Percentiles rank a stretch among this genome's conserved stretches.
Conservation (phyloP, 2,329 filamentous ascomycete species). For the Neonectria punicea region DNA sequence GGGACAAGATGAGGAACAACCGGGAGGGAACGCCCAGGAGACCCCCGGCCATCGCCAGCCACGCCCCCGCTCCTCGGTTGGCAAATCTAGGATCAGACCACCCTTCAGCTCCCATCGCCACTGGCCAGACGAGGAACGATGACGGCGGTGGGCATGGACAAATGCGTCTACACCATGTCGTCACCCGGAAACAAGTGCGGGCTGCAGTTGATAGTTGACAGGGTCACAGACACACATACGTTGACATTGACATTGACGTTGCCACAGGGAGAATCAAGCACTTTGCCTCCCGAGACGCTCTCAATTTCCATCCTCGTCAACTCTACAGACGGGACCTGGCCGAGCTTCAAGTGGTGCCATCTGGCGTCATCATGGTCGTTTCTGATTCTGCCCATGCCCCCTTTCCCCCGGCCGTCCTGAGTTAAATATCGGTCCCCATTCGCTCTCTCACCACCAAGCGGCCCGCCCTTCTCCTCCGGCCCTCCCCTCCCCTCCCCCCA, state of each 20-base stretch:
- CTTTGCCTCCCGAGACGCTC: too few species aligned
- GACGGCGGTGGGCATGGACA: constrained; percentile 11
- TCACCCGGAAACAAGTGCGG: constrained; percentile 2
- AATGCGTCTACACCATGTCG: constrained; percentile 7
- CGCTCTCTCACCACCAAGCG: constrained; percentile 21
- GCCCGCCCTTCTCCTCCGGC: constrained; percentile 20
- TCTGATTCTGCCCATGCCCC: constrained; percentile 15
- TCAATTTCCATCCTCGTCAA: not conserved
- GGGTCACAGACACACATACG: not conserved
- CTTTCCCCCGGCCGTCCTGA: constrained; percentile 23
- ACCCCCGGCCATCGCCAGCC: constrained; percentile 39
- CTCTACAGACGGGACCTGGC: not conserved
- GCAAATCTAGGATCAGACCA: constrained; percentile 44
- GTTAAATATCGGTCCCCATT: constrained; percentile 17
- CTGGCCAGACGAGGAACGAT: constrained; percentile 12
- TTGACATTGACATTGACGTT: not conserved
- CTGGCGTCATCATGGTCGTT: constrained; percentile 33
- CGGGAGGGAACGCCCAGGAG: constrained; percentile 14
- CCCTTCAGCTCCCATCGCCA: constrained; percentile 31
- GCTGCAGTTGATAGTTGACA: constrained; percentile 4
- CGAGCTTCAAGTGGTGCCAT: constrained; percentile 32
- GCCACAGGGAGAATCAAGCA: constrained; percentile 20
- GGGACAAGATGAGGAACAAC: not conserved
- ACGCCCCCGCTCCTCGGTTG: constrained; percentile 44
- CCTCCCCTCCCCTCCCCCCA: constrained; percentile 3